Percentiles rank a stretch among this genome's conserved stretches.
Conservation (phyloP, 768 basidiomycete genomes). For the Russula compacta region DNA sequence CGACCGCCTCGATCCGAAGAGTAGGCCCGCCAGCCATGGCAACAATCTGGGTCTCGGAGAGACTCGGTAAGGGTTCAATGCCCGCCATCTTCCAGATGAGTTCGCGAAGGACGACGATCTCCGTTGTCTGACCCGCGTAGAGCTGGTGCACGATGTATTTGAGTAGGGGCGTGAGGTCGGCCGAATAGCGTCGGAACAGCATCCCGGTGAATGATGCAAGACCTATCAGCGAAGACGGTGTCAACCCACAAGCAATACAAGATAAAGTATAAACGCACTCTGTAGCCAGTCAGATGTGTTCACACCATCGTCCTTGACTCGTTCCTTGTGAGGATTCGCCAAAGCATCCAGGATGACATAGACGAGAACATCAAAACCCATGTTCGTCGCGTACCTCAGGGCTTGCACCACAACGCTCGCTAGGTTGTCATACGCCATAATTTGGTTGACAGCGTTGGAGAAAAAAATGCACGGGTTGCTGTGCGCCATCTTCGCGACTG, state of each 20-base stretch:
- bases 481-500: constrained; percentile 88
- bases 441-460: constrained; percentile 80
- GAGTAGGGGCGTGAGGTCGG: constrained; percentile 75
- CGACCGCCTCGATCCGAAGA: constrained; percentile 80
- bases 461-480: constrained; percentile 92
- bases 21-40: constrained; percentile 89
- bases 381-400: constrained; percentile 77
- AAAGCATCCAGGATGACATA: constrained; percentile 83
- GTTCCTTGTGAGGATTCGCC: constrained; percentile 68
- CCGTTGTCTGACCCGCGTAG: constrained; percentile 70
- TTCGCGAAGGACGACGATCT: constrained; percentile 87
- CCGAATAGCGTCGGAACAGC: constrained; percentile 79
- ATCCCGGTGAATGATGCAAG: constrained; percentile 90
- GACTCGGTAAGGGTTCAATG: constrained; percentile 80
- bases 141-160: constrained; percentile 91
- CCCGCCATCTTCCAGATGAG: constrained; percentile 94
- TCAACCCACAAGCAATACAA: background rate
- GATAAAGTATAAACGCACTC: constrained; percentile 47
- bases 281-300: constrained; percentile 87
- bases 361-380: constrained; percentile 91
- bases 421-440: constrained; percentile 94
- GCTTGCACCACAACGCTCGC: constrained; percentile 85
- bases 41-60: constrained; percentile 79
- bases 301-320: constrained; percentile 88
- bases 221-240: constrained; percentile 37